Evolutionary conservation across 2,329 filamentous ascomycete genomes (phyloP).

Genomic region (Pyrenophora seminiperda): DNA sequence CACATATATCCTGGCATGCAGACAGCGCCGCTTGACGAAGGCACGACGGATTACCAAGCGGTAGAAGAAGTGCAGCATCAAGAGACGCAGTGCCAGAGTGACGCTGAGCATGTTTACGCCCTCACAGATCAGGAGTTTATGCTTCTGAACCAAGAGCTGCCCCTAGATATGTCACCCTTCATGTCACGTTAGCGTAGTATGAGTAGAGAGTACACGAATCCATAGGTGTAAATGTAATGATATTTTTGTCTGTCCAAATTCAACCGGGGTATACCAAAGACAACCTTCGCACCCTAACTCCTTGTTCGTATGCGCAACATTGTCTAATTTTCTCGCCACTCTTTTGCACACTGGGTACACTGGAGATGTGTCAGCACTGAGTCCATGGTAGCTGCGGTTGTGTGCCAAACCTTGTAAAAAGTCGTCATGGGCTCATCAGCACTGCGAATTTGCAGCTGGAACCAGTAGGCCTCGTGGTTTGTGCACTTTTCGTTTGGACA

Average conservation of each 20-base stretch:
- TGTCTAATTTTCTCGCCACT: constrained; percentile 49
- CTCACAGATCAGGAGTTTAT: too few species aligned
- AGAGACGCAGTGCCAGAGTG: background rate
- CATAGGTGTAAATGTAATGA: background rate
- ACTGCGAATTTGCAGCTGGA: constrained; percentile 95
- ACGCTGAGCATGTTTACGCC: background rate
- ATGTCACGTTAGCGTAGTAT: too few species aligned
- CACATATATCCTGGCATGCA: constrained; percentile 47
- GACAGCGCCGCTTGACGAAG: constrained; percentile 32
- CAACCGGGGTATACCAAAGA: constrained; percentile 16
- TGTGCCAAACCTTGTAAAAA: constrained; percentile 74
- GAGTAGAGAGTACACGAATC: background rate
- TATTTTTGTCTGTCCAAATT: background rate
- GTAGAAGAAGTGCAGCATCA: constrained; percentile 1
- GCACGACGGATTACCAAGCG: constrained; percentile 11
- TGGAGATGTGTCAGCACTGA: constrained; percentile 16
- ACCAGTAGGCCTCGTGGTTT: constrained; percentile 86
- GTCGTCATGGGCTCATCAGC: constrained; percentile 98
- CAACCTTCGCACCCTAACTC: constrained; percentile 13
- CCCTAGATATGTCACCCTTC: too few species aligned
- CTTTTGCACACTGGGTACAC: constrained; percentile 52
- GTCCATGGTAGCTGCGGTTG: background rate
- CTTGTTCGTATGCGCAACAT: constrained; percentile 1
- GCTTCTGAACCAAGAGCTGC: too few species aligned
- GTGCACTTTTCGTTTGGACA: constrained; percentile 82